These are phyloP conservation scores for Lachnum nothofagi DNA, from an alignment of 2,329 filamentous ascomycete species.

Conservation along the genomic window DNA sequence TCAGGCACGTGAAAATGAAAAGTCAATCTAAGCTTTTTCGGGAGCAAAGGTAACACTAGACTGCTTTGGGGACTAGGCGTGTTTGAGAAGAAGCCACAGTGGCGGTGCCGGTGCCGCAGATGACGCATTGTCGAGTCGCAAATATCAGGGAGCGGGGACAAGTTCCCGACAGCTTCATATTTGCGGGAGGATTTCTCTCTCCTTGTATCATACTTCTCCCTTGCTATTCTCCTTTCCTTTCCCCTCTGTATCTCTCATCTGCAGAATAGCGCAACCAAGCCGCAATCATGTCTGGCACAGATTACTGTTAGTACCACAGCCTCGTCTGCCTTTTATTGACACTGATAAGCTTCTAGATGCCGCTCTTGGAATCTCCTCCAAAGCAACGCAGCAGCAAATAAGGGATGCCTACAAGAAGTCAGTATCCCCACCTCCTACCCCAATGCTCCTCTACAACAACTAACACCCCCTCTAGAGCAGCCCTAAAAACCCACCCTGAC, in stretches of 20 bases:
- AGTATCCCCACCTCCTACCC: background rate
- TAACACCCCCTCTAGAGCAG: slow-evolving; percentile 53
- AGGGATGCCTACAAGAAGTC: slow-evolving; percentile 92
- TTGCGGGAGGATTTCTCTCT: too few relatives aligned
- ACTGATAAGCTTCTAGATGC: slow-evolving; percentile 50
- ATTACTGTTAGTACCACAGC: slow-evolving; percentile 37
- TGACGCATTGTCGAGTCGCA: background rate
- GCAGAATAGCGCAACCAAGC: too few relatives aligned
- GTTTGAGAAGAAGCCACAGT: background rate
- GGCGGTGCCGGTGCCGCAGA: background rate
- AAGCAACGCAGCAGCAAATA: slow-evolving; percentile 75
- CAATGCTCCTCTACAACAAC: slow-evolving; percentile 3
- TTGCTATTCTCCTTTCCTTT: too few relatives aligned
- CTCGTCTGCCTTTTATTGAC: background rate
- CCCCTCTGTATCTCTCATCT: too few relatives aligned
- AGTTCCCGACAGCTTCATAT: too few relatives aligned
- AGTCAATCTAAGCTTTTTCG: background rate
- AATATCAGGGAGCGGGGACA: background rate
- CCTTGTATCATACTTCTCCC: too few relatives aligned
- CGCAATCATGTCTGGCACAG: slow-evolving; percentile 19
- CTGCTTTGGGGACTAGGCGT: background rate
- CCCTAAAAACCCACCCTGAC: slow-evolving; percentile 89
- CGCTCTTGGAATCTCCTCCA: slow-evolving; percentile 66
- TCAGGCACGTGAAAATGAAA: background rate
- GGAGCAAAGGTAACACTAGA: too few relatives aligned